These are phyloP conservation scores for Phylloporus rhodoxanthus DNA, from an alignment of 768 basidiomycete genomes.

Conservation along the genomic window DNA sequence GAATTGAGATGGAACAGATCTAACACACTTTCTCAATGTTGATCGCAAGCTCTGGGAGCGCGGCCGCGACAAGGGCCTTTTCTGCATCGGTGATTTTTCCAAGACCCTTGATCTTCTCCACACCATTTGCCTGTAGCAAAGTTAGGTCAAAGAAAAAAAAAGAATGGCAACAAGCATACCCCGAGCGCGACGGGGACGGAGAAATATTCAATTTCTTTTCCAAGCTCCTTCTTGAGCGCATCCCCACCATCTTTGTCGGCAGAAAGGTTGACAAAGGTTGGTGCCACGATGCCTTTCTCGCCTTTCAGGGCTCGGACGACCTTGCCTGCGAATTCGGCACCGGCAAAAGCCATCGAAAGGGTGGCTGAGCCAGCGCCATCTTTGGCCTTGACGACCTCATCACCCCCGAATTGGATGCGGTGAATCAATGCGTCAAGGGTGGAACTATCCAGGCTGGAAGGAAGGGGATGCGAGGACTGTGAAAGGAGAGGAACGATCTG, in stretches of 20 bases:
- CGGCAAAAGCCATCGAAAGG: constrained; percentile 95
- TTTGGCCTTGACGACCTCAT: constrained; percentile 98
- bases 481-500: constrained; percentile 93
- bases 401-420: constrained; percentile 92
- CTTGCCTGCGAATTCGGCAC: constrained; percentile 81
- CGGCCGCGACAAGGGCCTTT: constrained; percentile 68
- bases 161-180: constrained; percentile 36
- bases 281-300: constrained; percentile 80
- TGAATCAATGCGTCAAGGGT: constrained; percentile 59
- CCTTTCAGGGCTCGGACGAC: constrained; percentile 81
- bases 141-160: constrained; percentile 1
- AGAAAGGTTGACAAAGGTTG: constrained; percentile 75
- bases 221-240: constrained; percentile 76
- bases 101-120: constrained; percentile 75
- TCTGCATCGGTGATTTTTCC: constrained; percentile 72
- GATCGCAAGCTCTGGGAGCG: constrained; percentile 67
- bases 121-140: constrained; percentile 61
- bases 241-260: constrained; percentile 67
- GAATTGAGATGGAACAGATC: neutral
- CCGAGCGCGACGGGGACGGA: constrained; percentile 85
- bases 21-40: constrained; percentile 66
- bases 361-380: constrained; percentile 87
- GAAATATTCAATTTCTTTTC: constrained; percentile 77
- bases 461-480: constrained; percentile 76
- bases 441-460: constrained; percentile 43